Conservation (phyloP, 257 asterid species). For the Verbena officinalis region DNA sequence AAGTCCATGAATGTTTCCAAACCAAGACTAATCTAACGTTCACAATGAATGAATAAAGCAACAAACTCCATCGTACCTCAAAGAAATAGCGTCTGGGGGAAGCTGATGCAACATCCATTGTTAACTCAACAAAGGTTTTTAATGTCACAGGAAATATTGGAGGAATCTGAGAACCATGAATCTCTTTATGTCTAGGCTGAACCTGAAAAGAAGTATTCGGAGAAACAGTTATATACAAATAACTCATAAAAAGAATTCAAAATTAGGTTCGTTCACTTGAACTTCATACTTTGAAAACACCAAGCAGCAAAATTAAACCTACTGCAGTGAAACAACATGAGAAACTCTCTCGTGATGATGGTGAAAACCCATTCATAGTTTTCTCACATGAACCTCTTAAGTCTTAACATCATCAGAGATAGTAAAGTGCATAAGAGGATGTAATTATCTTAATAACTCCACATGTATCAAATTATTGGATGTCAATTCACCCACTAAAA, state of each 20-base stretch:
- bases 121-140: constrained; percentile 71
- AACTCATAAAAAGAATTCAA: neutral
- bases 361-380: constrained; percentile 1
- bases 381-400: constrained; percentile 18
- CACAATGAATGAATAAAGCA: constrained; percentile 14
- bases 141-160: constrained; percentile 59
- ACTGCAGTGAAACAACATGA: constrained; percentile 2
- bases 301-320: constrained; percentile 23
- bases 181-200: constrained; percentile 46
- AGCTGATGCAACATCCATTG: constrained; percentile 95
- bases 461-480: neutral
- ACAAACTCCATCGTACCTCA: constrained; percentile 60
- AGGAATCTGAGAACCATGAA: constrained; percentile 32
- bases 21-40: neutral
- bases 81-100: constrained; percentile 91
- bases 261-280: neutral
- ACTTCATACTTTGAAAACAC: constrained; percentile 12
- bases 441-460: constrained; percentile 17
- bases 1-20: neutral
- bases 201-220: constrained; percentile 48
- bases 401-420: constrained; percentile 17
- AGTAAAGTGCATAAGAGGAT: constrained; percentile 14
- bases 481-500: constrained; percentile 5
- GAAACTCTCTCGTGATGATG: constrained; percentile 3
- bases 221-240: constrained; percentile 19